Evolutionary conservation across 1,284 basidiomycete genomes (phyloP).

Genomic region (Porogramme epimiltina): DNA sequence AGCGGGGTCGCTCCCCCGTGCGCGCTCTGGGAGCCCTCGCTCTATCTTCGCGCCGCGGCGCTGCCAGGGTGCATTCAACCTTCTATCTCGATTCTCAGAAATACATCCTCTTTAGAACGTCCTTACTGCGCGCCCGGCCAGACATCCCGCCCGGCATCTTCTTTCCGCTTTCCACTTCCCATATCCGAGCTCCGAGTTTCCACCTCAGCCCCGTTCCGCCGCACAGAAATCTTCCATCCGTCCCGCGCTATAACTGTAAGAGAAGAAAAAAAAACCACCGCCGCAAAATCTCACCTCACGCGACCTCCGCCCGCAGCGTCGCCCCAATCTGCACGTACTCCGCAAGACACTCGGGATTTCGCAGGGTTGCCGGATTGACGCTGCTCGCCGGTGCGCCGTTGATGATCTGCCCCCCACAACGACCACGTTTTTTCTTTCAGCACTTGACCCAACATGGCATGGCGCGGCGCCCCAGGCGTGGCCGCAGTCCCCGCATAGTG

Average conservation of each 20-base stretch:
- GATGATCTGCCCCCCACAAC: constrained; percentile 68
- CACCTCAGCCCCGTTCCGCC: too few species aligned
- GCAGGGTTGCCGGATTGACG: constrained; percentile 77
- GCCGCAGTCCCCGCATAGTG: background rate
- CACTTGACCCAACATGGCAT: too few species aligned
- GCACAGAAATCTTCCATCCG: too few species aligned
- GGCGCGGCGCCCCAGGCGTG: too few species aligned
- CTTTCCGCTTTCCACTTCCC: too few species aligned
- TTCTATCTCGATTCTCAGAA: background rate
- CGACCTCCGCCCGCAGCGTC: constrained; percentile 24
- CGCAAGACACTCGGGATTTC: constrained; percentile 74
- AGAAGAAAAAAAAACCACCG: too few species aligned
- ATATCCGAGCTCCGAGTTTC: too few species aligned
- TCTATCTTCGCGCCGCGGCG: background rate
- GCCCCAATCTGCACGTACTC: constrained; percentile 66
- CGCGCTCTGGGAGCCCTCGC: constrained; percentile 6
- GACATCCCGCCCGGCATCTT: too few species aligned
- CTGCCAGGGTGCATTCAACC: background rate
- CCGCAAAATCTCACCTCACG: background rate
- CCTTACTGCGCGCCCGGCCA: too few species aligned
- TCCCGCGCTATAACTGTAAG: too few species aligned
- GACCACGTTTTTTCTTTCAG: constrained; percentile 11
- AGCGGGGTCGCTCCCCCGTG: constrained; percentile 6
- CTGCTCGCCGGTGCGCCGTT: constrained; percentile 73
- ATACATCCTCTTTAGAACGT: too few species aligned